A percentile compares a stretch with the other conserved stretches of the same genome.
These are phyloP conservation scores for Plasmodium cynomolgi DNA, from an alignment of 169 alveolate species.

Conservation along the genomic window DNA sequence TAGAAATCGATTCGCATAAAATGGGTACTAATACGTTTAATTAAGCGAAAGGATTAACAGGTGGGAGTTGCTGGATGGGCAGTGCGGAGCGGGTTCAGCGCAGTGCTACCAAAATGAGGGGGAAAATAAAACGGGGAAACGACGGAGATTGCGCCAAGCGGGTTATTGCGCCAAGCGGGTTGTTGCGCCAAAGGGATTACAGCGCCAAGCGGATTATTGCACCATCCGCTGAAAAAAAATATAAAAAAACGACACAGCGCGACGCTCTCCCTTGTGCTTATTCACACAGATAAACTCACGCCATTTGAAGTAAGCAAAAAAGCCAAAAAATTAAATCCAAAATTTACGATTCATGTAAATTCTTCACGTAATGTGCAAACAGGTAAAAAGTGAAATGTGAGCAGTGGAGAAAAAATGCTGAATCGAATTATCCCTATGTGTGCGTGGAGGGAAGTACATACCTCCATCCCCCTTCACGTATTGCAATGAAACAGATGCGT, in stretches of 20 bases:
- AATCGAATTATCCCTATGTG: not conserved
- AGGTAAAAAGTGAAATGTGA: not conserved
- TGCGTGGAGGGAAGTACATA: not conserved
- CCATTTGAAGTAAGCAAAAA: not conserved
- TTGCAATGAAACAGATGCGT: not conserved
- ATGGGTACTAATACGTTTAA: not conserved
- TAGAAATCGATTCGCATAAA: not conserved
- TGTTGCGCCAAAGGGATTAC: too few species aligned
- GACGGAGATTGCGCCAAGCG: not conserved
- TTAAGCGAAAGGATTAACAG: not conserved
- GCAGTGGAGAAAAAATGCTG: not conserved
- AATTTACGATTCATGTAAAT: not conserved
- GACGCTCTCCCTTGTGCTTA: not conserved
- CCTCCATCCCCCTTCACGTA: not conserved
- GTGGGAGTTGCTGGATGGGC: not conserved
- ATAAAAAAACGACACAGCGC: too few species aligned
- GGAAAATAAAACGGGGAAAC: not conserved
- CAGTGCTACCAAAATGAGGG: not conserved
- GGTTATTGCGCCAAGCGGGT: too few species aligned
- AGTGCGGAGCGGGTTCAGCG: not conserved
- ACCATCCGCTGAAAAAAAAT: not conserved
- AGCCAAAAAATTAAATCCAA: not conserved
- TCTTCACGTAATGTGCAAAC: not conserved
- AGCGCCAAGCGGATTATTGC: too few species aligned
- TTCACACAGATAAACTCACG: not conserved